Conservation (phyloP, 495 filamentous ascomycete genomes). For the Podospora fimiseda region DNA sequence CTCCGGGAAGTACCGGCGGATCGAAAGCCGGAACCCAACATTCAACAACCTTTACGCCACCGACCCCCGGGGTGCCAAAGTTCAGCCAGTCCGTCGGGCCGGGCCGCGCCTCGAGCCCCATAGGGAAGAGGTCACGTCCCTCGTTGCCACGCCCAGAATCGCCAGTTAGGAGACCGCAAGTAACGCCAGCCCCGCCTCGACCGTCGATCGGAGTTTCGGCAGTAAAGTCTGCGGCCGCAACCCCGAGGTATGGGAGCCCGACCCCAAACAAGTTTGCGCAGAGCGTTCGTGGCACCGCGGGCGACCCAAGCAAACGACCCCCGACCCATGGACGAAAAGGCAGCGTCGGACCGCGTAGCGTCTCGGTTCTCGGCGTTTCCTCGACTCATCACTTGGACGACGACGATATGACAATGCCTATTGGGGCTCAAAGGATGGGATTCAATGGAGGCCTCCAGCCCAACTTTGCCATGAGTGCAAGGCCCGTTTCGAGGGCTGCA, state of each 20-base stretch:
- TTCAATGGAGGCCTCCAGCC: conserved; percentile 44
- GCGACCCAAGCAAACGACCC: conserved; percentile 50
- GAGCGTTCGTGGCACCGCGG: conserved; percentile 52
- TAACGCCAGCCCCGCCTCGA: conserved; percentile 51
- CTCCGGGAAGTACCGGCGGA: conserved; percentile 51
- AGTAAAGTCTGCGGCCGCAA: conserved; percentile 30
- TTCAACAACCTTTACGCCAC: conserved; percentile 53
- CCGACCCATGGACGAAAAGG: conserved; percentile 41
- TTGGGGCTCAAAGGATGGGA: conserved; percentile 47
- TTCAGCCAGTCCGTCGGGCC: conserved; percentile 86
- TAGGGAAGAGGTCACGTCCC: conserved; percentile 59
- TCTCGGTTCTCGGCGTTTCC: conserved; percentile 43
- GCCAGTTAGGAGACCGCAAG: conserved; percentile 57
- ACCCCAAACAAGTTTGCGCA: conserved; percentile 60
- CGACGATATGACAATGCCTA: conserved; percentile 55
- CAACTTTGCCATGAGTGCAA: conserved; percentile 41
- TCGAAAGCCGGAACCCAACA: conserved; percentile 48
- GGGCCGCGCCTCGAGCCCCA: conserved; percentile 61
- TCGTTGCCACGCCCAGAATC: conserved; percentile 85
- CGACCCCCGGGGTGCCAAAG: conserved; percentile 57
- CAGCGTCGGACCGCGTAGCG: conserved; percentile 48
- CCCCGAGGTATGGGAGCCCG: conserved; percentile 57
- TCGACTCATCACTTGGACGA: conserved; percentile 38
- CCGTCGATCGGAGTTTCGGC: conserved; percentile 49
- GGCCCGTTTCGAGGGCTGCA: conserved; percentile 42